Evolutionary conservation across 108 stramenopile genomes (phyloP).

Genomic region (Nannochloropsis salina): DNA sequence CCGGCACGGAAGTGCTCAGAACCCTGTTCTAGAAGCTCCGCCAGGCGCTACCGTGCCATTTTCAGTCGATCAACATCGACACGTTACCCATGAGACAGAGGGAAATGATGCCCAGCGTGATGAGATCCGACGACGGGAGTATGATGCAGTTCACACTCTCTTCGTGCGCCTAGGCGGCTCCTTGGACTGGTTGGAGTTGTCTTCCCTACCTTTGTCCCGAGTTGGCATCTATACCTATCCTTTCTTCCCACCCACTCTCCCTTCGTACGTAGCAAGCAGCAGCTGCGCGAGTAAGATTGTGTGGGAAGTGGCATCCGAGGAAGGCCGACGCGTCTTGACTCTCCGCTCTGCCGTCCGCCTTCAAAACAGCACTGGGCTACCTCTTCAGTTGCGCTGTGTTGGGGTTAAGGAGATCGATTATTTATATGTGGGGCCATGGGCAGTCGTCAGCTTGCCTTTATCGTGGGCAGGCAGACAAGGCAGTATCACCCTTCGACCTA

Average conservation of each 20-base stretch:
- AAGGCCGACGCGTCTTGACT: conserved; percentile 39
- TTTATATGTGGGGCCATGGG: conserved; percentile 6
- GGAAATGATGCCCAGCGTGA: not conserved
- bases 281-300: conserved; percentile 31
- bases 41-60: not conserved
- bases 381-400: not conserved
- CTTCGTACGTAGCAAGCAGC: conserved; percentile 20
- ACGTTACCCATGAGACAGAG: not conserved
- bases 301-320: conserved; percentile 39
- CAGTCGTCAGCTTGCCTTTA: conserved; percentile 16
- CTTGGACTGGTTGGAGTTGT: not conserved
- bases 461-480: not conserved
- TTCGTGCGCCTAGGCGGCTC: not conserved
- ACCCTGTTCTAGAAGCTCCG: not conserved
- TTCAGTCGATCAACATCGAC: not conserved
- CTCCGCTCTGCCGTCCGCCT: conserved; percentile 38
- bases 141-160: not conserved
- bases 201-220: not conserved
- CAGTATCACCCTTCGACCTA: not conserved
- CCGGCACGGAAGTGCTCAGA: not conserved
- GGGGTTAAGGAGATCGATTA: not conserved
- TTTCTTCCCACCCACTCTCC: conserved; percentile 36
- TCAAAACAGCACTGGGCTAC: conserved; percentile 23
- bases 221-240: not conserved
- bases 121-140: not conserved